phyloP scores from a whole-genome alignment of 495 filamentous ascomycete genomes.

The Tuber aestivum region DNA sequence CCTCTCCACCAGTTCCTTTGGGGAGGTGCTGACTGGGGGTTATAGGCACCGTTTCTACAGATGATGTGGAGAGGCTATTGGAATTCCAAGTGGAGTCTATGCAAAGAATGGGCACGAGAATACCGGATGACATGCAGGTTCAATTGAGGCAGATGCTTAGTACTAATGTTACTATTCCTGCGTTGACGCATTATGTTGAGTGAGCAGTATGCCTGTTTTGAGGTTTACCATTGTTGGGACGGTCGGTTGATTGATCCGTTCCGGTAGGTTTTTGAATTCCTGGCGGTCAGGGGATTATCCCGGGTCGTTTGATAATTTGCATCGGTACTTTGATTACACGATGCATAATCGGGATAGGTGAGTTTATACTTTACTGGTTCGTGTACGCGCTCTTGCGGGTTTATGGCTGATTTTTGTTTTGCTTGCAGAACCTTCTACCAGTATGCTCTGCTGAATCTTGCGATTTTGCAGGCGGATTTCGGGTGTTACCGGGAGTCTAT shows the following conservation, averaged over 20 bases:
- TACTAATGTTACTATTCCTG: constrained; percentile 61
- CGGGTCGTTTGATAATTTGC: constrained; percentile 80
- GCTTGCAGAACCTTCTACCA: constrained; percentile 65
- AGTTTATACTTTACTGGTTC: neutral
- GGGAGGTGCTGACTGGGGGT: neutral
- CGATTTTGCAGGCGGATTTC: constrained; percentile 91
- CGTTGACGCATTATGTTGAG: constrained; percentile 70
- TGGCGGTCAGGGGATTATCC: constrained; percentile 90
- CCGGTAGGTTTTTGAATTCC: constrained; percentile 68
- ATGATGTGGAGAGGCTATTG: constrained; percentile 75
- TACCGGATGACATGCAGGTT: constrained; percentile 60
- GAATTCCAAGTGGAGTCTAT: constrained; percentile 83
- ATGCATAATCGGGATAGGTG: constrained; percentile 75
- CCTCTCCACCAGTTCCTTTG: neutral
- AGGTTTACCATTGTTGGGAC: constrained; percentile 6
- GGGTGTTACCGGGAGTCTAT: constrained; percentile 88
- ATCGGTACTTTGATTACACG: constrained; percentile 95
- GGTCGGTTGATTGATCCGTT: constrained; percentile 7
- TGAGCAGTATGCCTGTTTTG: constrained; percentile 43
- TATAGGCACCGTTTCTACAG: constrained; percentile 55
- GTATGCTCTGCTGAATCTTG: constrained; percentile 90
- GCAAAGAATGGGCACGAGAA: constrained; percentile 71
- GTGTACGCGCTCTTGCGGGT: neutral
- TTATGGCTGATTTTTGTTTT: constrained; percentile 1
- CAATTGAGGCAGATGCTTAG: constrained; percentile 63